These are phyloP conservation scores for Salix purpurea DNA, from an alignment of 345 rosid species.

Conservation along the genomic window DNA sequence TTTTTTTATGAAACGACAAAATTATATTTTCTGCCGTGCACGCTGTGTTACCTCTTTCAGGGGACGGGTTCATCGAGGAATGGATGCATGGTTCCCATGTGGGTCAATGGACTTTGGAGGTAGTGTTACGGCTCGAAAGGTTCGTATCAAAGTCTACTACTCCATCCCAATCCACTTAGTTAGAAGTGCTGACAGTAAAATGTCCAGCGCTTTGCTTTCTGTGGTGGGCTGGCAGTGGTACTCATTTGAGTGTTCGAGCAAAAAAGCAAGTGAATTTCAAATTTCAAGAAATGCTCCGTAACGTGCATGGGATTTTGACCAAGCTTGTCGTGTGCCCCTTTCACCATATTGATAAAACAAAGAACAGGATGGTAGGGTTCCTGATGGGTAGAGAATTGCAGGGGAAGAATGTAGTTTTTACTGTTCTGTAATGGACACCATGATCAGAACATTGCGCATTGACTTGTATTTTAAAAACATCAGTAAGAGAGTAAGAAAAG, in stretches of 20 bases:
- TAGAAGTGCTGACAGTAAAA: background rate
- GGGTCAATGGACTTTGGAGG: background rate
- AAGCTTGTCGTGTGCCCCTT: background rate
- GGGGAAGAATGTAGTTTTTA: too few species aligned
- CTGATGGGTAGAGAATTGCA: too few species aligned
- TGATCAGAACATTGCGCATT: too few species aligned
- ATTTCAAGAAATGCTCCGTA: background rate
- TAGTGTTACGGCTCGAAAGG: background rate
- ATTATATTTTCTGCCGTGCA: constrained; percentile 5
- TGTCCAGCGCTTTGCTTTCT: background rate
- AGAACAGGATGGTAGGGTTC: background rate
- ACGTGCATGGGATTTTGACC: background rate
- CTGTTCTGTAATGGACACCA: too few species aligned
- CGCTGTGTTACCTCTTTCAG: constrained; percentile 2
- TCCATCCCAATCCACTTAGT: background rate
- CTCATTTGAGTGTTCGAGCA: background rate
- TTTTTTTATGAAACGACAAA: background rate
- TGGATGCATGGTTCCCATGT: background rate
- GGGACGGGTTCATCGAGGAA: background rate
- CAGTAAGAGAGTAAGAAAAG: too few species aligned
- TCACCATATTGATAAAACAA: background rate
- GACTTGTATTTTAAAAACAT: too few species aligned
- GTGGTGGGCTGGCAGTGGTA: background rate
- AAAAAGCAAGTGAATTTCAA: background rate
- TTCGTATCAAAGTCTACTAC: background rate